These are phyloP conservation scores for Alternaria gaisen DNA, from an alignment of 2,329 filamentous ascomycete species.

Conservation along the genomic window DNA sequence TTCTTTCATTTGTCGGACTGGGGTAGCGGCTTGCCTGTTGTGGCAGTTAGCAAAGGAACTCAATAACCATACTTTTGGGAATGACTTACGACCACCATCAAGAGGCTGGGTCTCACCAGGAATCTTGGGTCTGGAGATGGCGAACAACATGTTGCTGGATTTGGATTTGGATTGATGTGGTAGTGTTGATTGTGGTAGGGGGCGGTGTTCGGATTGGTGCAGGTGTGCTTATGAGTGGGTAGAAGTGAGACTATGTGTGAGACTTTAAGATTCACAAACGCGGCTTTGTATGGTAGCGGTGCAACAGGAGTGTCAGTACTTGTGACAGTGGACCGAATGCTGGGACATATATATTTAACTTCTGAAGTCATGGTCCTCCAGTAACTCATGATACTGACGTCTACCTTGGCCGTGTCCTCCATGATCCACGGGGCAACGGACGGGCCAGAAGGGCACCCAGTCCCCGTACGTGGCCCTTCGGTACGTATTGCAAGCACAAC, in stretches of 20 bases:
- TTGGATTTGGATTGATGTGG: background rate
- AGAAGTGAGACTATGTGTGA: slow-evolving; percentile 33
- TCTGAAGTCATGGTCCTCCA: slow-evolving; percentile 22
- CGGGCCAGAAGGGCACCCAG: slow-evolving; percentile 43
- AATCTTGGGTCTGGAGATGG: slow-evolving; percentile 27
- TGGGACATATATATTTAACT: slow-evolving; percentile 33
- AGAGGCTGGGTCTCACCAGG: slow-evolving; percentile 7
- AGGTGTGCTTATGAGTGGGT: slow-evolving; percentile 25
- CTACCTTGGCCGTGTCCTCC: slow-evolving; percentile 29
- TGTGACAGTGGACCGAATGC: slow-evolving; percentile 31
- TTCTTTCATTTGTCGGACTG: slow-evolving; percentile 25
- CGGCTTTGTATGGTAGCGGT: slow-evolving; percentile 26
- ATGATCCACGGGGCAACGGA: slow-evolving; percentile 40
- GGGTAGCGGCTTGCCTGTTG: slow-evolving; percentile 28
- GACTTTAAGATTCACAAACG: slow-evolving; percentile 28
- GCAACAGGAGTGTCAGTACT: slow-evolving; percentile 27
- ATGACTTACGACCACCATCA: slow-evolving; percentile 37
- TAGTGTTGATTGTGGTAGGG: slow-evolving; percentile 13
- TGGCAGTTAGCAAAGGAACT: slow-evolving; percentile 13
- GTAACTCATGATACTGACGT: slow-evolving; percentile 20
- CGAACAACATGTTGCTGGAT: slow-evolving; percentile 20
- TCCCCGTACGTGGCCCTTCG: slow-evolving; percentile 46
- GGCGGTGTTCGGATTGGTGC: slow-evolving; percentile 7
- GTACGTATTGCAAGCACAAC: slow-evolving; percentile 36
- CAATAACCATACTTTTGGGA: background rate